Percentiles rank a stretch among this genome's conserved stretches.
Conservation (phyloP, 345 rosid species). For the Alliaria petiolata region DNA sequence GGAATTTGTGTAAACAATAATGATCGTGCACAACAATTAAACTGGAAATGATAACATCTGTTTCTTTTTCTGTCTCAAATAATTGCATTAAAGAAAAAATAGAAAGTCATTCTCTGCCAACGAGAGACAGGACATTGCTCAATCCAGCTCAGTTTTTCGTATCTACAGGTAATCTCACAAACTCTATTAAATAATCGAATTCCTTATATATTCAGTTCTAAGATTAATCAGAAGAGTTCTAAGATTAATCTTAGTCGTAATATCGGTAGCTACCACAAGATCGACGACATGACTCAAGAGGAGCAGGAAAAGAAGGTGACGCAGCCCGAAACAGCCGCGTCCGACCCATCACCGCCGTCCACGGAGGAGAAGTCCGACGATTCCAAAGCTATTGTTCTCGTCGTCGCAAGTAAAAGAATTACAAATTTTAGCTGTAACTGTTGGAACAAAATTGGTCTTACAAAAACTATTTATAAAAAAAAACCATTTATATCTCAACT, state of each 20-base stretch:
- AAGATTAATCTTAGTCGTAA: background rate
- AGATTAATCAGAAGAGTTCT: background rate
- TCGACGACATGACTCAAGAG: conserved; percentile 24
- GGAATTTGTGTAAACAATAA: background rate
- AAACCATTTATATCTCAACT: background rate
- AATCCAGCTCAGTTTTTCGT: conserved; percentile 25
- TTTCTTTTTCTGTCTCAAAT: conserved; percentile 8
- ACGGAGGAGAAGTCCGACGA: conserved; percentile 22
- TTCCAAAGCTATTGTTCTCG: conserved; percentile 28
- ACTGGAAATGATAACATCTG: background rate
- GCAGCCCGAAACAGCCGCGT: background rate
- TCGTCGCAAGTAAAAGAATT: conserved; percentile 19
- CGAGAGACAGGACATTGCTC: conserved; percentile 27
- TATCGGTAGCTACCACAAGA: background rate
- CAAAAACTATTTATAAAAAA: no score
- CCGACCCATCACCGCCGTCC: conserved; percentile 4
- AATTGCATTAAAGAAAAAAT: background rate
- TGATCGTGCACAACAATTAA: conserved; percentile 15
- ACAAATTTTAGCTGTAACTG: background rate
- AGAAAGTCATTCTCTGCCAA: conserved; percentile 22
- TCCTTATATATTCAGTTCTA: background rate
- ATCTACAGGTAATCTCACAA: conserved; percentile 5
- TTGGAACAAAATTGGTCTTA: no score
- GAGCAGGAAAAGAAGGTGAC: conserved; percentile 14
- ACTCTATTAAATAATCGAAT: conserved; percentile 9